Evolutionary conservation across 2,329 filamentous ascomycete species (phyloP), one percentile per base, ranked within the genome.

Genomic region (Aulographum hederae): DNA sequence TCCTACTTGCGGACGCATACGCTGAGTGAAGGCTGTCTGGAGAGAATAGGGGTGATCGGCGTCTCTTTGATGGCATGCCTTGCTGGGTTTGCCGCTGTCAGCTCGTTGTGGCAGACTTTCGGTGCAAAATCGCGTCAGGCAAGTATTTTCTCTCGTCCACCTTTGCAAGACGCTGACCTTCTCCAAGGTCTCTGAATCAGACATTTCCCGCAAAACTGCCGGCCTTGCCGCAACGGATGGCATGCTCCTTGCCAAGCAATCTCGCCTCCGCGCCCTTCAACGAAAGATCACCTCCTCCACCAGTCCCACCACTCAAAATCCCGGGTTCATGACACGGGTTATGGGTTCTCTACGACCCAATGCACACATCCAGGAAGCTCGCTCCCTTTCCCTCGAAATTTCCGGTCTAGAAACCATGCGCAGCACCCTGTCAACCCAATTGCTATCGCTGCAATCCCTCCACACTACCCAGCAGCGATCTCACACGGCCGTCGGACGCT

Each of bases 1-100:
- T 46, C 54, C 34, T 50, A 53, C 32, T 42, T 59, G 34, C 48
- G 54, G 28, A 25, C 21, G n/a, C 27, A 14, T n/a, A 28, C 8
- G 8, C 57, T 71, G 32, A 63, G 60, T 29, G 64, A 70, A 42
- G 65, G 63, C 19, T 69, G 66, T 42, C 46, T 71, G 28, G 65
- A 69, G 40, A 51, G 82, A 28, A 73, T 92, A 17, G 82, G 81
- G 10, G 75, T 92, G 26, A 81, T 91, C 38, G 82, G 82, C 3
- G 82, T 89, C 34, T 74, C 77, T 30, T 56, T 89, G 32, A 91
- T 92, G 80, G 82, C 81, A 12, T 65, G 85, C 11, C 60, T 92
- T n/a, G 81, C 81, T 5, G 82, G 82, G 0, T 92, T 91, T 44
- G 82, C 82, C 4, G 80, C 80, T n/a, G 78, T 91, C 20, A 85